Conservation (phyloP, 352 stramenopile genomes). For the Halophytophthora polymorphica region DNA sequence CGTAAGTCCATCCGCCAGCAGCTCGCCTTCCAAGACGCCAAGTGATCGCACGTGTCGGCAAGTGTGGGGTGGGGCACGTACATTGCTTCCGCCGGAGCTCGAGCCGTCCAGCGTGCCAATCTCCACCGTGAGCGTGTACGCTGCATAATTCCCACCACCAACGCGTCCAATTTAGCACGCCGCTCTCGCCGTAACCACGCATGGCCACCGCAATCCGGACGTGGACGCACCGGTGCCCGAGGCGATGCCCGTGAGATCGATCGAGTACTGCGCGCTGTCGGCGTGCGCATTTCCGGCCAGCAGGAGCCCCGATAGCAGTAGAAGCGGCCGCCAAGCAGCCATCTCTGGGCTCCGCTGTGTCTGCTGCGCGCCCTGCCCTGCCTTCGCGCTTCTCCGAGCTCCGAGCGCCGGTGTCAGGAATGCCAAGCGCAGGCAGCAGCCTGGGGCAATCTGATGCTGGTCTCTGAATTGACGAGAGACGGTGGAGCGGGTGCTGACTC, state of each 20-base stretch:
- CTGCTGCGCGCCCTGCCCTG: no score
- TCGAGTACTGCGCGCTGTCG: constrained; percentile 32
- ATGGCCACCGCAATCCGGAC: neutral
- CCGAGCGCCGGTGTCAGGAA: neutral
- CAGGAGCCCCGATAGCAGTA: constrained; percentile 17
- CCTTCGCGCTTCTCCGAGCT: no score
- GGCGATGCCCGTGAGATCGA: constrained; percentile 39
- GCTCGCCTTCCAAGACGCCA: neutral
- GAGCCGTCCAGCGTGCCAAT: constrained; percentile 29
- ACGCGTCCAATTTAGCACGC: neutral
- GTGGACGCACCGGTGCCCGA: constrained; percentile 32
- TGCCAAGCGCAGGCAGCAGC: neutral
- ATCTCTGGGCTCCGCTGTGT: neutral
- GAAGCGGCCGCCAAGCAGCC: constrained; percentile 6
- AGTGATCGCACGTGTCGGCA: neutral
- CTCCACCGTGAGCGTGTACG: constrained; percentile 35
- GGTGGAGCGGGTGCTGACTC: no score
- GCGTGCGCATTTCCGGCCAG: constrained; percentile 7
- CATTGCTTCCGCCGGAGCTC: constrained; percentile 18
- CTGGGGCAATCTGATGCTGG: no score
- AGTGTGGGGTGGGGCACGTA: constrained; percentile 13
- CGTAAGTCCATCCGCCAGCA: neutral
- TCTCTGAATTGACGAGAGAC: no score
- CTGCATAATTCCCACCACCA: constrained; percentile 13
- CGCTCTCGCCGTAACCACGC: constrained; percentile 3